Base-by-base conservation (phyloP, 371 early-diverging fungal species). In the Catenaria anguillulae region DNA sequence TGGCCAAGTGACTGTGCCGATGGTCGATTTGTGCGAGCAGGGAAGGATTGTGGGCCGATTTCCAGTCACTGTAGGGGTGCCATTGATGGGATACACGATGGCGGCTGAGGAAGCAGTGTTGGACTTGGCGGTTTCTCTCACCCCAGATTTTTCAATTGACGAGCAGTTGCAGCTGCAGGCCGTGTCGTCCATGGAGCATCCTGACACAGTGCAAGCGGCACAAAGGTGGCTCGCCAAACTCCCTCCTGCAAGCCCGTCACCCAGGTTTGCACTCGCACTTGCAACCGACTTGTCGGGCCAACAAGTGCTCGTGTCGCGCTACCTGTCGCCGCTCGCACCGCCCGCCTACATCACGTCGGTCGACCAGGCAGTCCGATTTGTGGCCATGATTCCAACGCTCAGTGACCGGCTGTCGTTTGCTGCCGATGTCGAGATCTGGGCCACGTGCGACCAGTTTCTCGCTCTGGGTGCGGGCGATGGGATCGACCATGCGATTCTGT, bases 331-430 rank as follows among this genome's bases (percentile, higher is more conserved):
- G 29, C 8, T 40, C 17, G 42, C 31, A 0, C 58, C 58, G 36
- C 58, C 58, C 29, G 13, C 36, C 19, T n/a, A 13, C 24, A 26
- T 40, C 43, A 58, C 33, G 40, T 10, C 8, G 15, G 24, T 21
- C 15, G 42, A 36, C 0, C 35, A 58, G 31, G 42, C 43, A 2
- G 36, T 33, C 29, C 58, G 21, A 10, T 35, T 58, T 21, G 58
- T 58, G n/a, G 8, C 40, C 24, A 24, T 58, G 34, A 58, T 58
- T 19, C 58, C 58, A 26, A 58, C 58, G 15, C 21, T 58, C 24
- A 58, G 58, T 24, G 58, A 58, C 43, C 58, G 58, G 24, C 31
- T 58, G 19, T 58, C 58, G 36, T 26, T 58, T 8, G 58, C 58
- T 4, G 26, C 58, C 5, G 58, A 35, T 31, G 36, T 42, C 26